These are phyloP conservation scores for Dryadomyces quercivorus DNA, from an alignment of 2,329 filamentous ascomycete genomes.

Conservation along the genomic window DNA sequence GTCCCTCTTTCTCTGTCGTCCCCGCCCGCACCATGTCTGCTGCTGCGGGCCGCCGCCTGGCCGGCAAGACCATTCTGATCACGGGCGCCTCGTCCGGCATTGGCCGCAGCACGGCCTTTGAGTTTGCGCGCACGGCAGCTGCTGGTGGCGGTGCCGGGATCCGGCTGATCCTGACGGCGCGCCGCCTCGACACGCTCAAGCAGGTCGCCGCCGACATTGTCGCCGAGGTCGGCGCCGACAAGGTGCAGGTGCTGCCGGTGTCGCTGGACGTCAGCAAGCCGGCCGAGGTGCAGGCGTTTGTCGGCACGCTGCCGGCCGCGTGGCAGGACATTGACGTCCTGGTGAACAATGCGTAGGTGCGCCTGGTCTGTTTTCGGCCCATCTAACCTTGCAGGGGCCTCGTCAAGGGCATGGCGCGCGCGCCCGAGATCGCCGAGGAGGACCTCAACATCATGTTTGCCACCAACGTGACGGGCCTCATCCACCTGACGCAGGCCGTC, in stretches of 20 bases:
- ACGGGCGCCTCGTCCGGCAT: conserved; percentile 93
- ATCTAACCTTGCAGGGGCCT: conserved; percentile 51
- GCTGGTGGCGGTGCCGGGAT: conserved; percentile 29
- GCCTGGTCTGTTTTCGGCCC: neutral
- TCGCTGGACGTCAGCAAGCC: conserved; percentile 80
- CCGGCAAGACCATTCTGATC: conserved; percentile 84
- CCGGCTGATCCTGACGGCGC: conserved; percentile 79
- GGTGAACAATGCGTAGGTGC: conserved; percentile 85
- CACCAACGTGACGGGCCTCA: conserved; percentile 89
- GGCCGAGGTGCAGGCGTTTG: conserved; percentile 60
- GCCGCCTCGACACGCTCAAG: conserved; percentile 66
- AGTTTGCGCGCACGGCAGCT: conserved; percentile 81
- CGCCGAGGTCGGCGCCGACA: conserved; percentile 68
- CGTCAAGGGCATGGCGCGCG: conserved; percentile 77
- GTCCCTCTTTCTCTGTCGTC: neutral
- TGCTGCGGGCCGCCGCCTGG: conserved; percentile 60
- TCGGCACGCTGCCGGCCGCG: conserved; percentile 62
- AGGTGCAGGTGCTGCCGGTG: conserved; percentile 73
- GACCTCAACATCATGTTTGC: conserved; percentile 82
- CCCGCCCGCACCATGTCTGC: conserved; percentile 9
- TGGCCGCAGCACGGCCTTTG: conserved; percentile 69
- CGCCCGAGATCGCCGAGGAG: conserved; percentile 67
- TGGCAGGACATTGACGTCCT: conserved; percentile 78
- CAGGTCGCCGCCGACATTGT: conserved; percentile 66
- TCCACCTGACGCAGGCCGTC: conserved; percentile 92